Percentiles rank a stretch among this genome's conserved stretches.
Evolutionary conservation across 2,329 filamentous ascomycete species (phyloP).

Genomic region (Boeremia lycopersici): DNA sequence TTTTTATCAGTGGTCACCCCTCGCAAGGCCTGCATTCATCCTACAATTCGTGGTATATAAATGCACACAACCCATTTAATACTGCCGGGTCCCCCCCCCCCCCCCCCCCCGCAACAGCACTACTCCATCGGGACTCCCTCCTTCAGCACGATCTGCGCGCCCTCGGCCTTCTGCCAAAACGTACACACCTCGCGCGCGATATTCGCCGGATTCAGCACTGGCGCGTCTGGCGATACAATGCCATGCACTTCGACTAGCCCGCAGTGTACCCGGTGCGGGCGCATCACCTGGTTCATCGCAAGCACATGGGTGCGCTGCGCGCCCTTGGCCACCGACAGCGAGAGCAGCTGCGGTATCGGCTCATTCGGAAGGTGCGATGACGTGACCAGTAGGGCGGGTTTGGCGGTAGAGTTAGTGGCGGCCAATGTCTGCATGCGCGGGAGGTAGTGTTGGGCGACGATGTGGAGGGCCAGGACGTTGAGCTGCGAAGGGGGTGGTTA

Average conservation of each 20-base stretch:
- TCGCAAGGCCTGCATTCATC: no score
- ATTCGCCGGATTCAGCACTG: conserved; percentile 51
- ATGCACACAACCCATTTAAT: no score
- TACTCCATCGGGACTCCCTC: background rate
- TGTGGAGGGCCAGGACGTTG: conserved; percentile 49
- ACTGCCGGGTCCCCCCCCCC: no score
- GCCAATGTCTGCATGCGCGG: conserved; percentile 48
- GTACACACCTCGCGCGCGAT: conserved; percentile 55
- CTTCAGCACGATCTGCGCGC: conserved; percentile 50
- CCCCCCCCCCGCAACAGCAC: background rate
- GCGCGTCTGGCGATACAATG: conserved; percentile 49
- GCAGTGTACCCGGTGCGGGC: conserved; percentile 53
- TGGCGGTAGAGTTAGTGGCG: conserved; percentile 33
- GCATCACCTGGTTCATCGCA: conserved; percentile 51
- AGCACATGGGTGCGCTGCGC: conserved; percentile 59
- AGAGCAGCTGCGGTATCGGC: conserved; percentile 56
- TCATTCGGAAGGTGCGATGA: conserved; percentile 56
- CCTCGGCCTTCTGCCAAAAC: conserved; percentile 50
- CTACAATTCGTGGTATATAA: no score
- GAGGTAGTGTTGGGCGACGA: conserved; percentile 55
- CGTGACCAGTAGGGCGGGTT: conserved; percentile 58
- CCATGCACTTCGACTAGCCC: conserved; percentile 57
- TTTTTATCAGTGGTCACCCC: no score
- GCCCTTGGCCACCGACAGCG: conserved; percentile 58
- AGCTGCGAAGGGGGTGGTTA: conserved; percentile 20